Conservation (phyloP, 257 asterid genomes). For the Fraxinus americana region DNA sequence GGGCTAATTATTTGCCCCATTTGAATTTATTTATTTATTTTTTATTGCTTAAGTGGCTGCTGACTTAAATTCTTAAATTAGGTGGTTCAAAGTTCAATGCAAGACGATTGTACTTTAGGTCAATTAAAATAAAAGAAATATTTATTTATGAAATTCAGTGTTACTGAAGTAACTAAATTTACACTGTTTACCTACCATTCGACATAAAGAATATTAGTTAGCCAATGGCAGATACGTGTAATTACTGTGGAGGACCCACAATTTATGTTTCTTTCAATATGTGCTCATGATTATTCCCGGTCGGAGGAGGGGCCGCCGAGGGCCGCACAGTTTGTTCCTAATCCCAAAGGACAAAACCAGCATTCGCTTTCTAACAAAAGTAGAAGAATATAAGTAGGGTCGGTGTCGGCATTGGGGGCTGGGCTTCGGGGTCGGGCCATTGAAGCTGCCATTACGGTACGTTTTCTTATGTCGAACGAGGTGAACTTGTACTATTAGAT, state of each 20-base stretch:
- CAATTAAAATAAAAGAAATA: too few species aligned
- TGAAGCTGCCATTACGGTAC: background rate
- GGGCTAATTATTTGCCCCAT: too few species aligned
- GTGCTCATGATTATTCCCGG: background rate
- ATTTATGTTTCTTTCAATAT: too few species aligned
- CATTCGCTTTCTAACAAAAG: background rate
- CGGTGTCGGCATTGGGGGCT: background rate
- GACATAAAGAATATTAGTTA: background rate
- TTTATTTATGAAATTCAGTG: too few species aligned
- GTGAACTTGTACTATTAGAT: background rate
- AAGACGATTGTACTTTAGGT: too few species aligned
- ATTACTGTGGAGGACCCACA: background rate
- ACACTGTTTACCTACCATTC: background rate
- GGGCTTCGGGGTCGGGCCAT: background rate
- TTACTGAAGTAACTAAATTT: too few species aligned
- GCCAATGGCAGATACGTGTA: background rate
- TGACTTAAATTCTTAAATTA: too few species aligned
- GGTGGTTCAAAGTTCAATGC: too few species aligned
- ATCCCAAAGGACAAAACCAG: background rate
- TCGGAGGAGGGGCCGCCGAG: background rate
- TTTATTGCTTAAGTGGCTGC: too few species aligned
- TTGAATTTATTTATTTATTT: too few species aligned
- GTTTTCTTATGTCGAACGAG: background rate
- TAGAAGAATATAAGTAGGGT: background rate
- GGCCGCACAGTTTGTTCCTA: background rate